Evolutionary conservation across 2,329 filamentous ascomycete species (phyloP), one percentile per base, ranked within the genome.

Genomic region (Phaeosphaeriaceae sp.): DNA sequence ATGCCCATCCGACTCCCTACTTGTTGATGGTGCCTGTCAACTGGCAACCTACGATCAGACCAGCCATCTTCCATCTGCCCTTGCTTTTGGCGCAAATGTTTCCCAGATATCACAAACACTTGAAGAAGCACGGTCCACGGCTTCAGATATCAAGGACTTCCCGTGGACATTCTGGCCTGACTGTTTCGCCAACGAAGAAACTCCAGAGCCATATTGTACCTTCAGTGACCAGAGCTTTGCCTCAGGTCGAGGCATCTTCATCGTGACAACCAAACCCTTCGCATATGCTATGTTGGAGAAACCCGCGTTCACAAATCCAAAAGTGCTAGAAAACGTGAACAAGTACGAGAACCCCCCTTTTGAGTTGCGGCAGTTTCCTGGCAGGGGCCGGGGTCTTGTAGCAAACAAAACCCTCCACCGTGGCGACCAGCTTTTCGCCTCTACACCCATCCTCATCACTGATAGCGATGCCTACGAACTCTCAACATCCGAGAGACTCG

Each of bases 161-260:
- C 68, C 66, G 2, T 72, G 69, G 69, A 66, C 67, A 0, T 67
- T 63, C 40, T 66, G 63, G 61, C 69, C 69, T 0, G 60, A 70
- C 45, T 71, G 69, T 42, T 71, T 64, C 41, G 54, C 64, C 1
- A 66, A 54, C 21, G 60, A 66, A 8, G 47, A 66, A 16, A 60
- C 49, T 12, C 35, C 52, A 18, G 63, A 67, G 4, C 61, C 68
- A 1, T 60, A 64, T 26, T 72, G 70, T 42, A 58, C 68, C 28
- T 72, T 71, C 51, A 61, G 52, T 35, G 48, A 66, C 35, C 63
- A 68, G 29, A 50, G 42, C 11, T 72, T 72, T 17, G 68, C 70
- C 3, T 48, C 45, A 4, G 67, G 67, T 6, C 57, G 70, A 16
- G 70, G 70, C 18, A 67, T 72, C 18, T 68, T 64, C 50, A 58